Percentiles rank a stretch among this genome's conserved stretches.
These are phyloP conservation scores for Leucocoprinus sp. DNA, from an alignment of 768 basidiomycete species.

Conservation along the genomic window DNA sequence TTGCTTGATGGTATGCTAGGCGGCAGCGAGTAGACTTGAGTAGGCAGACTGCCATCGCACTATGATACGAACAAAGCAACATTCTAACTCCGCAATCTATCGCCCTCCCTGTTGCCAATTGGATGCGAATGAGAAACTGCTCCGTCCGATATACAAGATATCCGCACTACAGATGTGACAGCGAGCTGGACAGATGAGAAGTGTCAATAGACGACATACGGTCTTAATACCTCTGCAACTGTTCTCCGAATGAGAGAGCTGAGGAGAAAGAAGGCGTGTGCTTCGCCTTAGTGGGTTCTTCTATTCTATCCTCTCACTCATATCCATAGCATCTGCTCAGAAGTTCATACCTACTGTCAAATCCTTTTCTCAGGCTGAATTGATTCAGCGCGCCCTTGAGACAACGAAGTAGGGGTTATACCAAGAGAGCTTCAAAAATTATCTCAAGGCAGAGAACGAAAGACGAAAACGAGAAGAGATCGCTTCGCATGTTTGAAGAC, in stretches of 20 bases:
- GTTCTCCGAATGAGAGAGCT: constrained; percentile 57
- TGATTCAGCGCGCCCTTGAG: constrained; percentile 75
- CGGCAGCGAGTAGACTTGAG: constrained; percentile 48
- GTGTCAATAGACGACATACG: constrained; percentile 62
- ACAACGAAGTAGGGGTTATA: constrained; percentile 84
- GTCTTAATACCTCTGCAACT: constrained; percentile 63
- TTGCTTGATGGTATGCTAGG: constrained; percentile 26
- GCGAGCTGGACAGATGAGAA: constrained; percentile 28
- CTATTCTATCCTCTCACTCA: not conserved
- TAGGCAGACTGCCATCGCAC: constrained; percentile 56
- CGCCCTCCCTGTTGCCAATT: constrained; percentile 17
- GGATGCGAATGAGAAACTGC: constrained; percentile 22
- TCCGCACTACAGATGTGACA: not conserved
- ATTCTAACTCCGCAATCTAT: constrained; percentile 51
- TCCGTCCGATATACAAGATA: constrained; percentile 6
- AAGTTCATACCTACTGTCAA: constrained; percentile 46
- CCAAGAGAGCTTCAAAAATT: constrained; percentile 69
- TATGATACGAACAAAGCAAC: constrained; percentile 58
- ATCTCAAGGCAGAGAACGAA: constrained; percentile 74
- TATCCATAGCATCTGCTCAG: constrained; percentile 41
- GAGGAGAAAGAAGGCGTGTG: constrained; percentile 49
- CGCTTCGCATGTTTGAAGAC: constrained; percentile 50
- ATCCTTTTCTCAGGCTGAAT: constrained; percentile 68
- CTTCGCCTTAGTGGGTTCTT: not conserved
- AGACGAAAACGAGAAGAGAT: constrained; percentile 65